Evolutionary conservation across 495 filamentous ascomycete genomes (phyloP), one percentile per base, ranked within the genome.

Genomic region (Jackrogersella minutella): DNA sequence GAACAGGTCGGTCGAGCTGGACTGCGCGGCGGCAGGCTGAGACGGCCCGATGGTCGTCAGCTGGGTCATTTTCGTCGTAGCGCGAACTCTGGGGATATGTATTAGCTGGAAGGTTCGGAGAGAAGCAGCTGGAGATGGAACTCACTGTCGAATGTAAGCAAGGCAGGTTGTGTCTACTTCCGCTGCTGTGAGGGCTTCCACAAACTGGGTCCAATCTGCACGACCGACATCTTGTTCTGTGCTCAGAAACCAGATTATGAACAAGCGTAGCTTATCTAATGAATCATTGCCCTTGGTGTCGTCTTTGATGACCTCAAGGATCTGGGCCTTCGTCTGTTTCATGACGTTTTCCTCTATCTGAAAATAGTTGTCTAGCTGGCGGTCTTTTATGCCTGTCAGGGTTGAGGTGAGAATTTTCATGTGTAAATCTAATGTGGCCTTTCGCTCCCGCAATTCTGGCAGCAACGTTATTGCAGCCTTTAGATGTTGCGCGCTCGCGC

Each of bases 51-150:
- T 73, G 5, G 94, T 93, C 3, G 93, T 92, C 82, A 99, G 92
- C 89, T 98, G 97, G 14, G 96, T 97, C 95, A 98, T 98, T 34
- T 94, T 93, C 9, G 95, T 98, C 52, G 96, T 90, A 65, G 96
- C 91, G 39, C 93, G 93, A 21, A 99, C 94, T 74, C 94, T 92
- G 71, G 24, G 14, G 5, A 4, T 2, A 63, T 84, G 76, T 82
- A 79, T 39, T 19, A 59, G 17, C n/a, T 11, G 21, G 2, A 16
- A 24, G 16, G 19, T 0, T 26, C 16, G 40, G 44, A 16, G 28
- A 36, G n/a, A n/a, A 10, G 14, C 1, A 19, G 34, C 24, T 21
- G 62, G n/a, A 5, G 17, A 11, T 34, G 24, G 16, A 43, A 77
- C 86, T 77, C 76, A 90, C 88, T 87, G 89, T 74, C 91, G 87